Conservation (phyloP, 805 yeast genomes). For the Spathaspora boniae region DNA sequence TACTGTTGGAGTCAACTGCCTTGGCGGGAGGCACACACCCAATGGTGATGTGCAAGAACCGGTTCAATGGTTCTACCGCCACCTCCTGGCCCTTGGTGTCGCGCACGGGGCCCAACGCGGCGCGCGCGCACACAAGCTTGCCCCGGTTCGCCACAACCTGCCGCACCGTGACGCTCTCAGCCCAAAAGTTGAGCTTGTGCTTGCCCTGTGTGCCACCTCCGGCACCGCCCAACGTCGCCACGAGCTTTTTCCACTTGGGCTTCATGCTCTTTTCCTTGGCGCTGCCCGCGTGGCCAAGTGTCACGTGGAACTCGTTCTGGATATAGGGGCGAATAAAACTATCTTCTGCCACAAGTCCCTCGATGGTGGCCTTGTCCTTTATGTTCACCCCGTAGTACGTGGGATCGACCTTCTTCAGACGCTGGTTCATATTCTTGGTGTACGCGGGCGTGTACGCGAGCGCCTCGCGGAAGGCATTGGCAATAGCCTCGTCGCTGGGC, state of each 20-base stretch:
- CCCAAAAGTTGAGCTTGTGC: conserved; percentile 17
- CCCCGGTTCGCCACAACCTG: conserved; percentile 47
- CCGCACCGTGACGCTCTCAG: conserved; percentile 40
- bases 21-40: conserved; percentile 50
- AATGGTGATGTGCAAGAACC: conserved; percentile 64
- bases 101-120: conserved; percentile 15
- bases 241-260: conserved; percentile 19
- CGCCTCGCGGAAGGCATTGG: conserved; percentile 51
- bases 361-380: conserved; percentile 14
- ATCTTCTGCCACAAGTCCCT: conserved; percentile 6
- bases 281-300: conserved; percentile 48
- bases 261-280: conserved; percentile 12
- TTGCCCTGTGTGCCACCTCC: conserved; percentile 10
- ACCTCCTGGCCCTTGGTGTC: not conserved
- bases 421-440: conserved; percentile 29
- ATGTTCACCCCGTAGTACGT: conserved; percentile 10
- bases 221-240: conserved; percentile 9
- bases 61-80: conserved; percentile 11
- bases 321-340: too few species aligned
- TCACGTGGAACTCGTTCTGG: conserved; percentile 62
- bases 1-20: conserved; percentile 52
- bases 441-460: conserved; percentile 50
- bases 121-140: conserved; percentile 53
- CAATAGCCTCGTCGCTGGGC: conserved; percentile 42
- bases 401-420: conserved; percentile 4